Conservation (phyloP, 1,284 basidiomycete species). For the Rugosomyces carneus region DNA sequence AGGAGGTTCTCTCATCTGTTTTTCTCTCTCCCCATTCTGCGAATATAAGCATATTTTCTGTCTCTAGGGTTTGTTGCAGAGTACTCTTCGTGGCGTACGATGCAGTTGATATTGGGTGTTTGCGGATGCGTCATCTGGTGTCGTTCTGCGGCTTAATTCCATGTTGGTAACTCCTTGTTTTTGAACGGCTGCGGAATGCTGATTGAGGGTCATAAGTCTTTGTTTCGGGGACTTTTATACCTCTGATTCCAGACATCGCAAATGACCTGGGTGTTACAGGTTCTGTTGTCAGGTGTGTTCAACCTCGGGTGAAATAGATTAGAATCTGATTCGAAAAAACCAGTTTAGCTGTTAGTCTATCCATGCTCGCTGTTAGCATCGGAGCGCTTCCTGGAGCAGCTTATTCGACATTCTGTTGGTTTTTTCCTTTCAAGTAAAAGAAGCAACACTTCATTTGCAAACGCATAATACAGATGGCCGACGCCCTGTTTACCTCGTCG, state of each 20-base stretch:
- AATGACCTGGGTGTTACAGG: conserved; percentile 52
- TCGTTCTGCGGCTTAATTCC: conserved; percentile 37
- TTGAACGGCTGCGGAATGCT: neutral
- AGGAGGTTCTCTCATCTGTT: conserved; percentile 38
- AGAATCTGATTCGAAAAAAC: neutral
- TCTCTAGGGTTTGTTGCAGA: conserved; percentile 40
- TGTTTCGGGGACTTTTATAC: conserved; percentile 62
- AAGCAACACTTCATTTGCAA: neutral
- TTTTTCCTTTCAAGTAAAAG: too few species aligned
- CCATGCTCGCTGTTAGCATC: conserved; percentile 25
- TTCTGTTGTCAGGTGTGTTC: conserved; percentile 43
- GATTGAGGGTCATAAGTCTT: conserved; percentile 52
- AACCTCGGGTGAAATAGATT: neutral
- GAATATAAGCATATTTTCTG: neutral
- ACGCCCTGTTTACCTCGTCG: conserved; percentile 51
- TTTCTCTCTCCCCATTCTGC: too few species aligned
- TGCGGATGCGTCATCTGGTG: conserved; percentile 42
- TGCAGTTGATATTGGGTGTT: conserved; percentile 49
- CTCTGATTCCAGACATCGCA: conserved; percentile 62
- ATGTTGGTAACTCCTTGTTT: conserved; percentile 6
- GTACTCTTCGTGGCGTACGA: conserved; percentile 64
- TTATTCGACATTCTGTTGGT: conserved; percentile 31
- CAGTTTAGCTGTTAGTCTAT: conserved; percentile 28
- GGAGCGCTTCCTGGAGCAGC: conserved; percentile 26
- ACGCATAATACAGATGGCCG: conserved; percentile 44